These are phyloP conservation scores for Aureobasidium sp. DNA, from an alignment of 2,329 filamentous ascomycete species.

Conservation along the genomic window DNA sequence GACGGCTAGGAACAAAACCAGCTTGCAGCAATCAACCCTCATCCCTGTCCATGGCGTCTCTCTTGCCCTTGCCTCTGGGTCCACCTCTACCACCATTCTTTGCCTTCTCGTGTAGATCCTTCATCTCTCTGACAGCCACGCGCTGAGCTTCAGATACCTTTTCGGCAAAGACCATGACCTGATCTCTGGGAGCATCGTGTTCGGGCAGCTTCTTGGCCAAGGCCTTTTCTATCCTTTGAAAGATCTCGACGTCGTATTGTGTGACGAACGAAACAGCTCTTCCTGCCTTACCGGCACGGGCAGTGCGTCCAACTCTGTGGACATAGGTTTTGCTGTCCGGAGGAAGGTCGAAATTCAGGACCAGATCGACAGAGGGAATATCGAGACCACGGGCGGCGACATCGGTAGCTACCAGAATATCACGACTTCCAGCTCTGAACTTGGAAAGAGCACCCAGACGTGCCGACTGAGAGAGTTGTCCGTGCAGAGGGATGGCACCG, in stretches of 20 bases:
- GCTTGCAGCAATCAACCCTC: slow-evolving; percentile 42
- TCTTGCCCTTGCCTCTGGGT: slow-evolving; percentile 41
- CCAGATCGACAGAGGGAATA: slow-evolving; percentile 82
- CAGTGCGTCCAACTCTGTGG: slow-evolving; percentile 80
- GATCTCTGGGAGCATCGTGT: slow-evolving; percentile 64
- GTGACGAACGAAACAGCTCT: slow-evolving; percentile 74
- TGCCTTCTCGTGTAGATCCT: slow-evolving; percentile 62
- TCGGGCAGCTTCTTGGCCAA: slow-evolving; percentile 67
- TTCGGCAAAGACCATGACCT: slow-evolving; percentile 71
- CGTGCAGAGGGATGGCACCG: slow-evolving; percentile 74
- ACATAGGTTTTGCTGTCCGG: slow-evolving; percentile 85
- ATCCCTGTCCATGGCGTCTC: slow-evolving; percentile 65
- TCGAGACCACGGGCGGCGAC: slow-evolving; percentile 90
- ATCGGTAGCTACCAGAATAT: slow-evolving; percentile 87
- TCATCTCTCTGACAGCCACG: slow-evolving; percentile 71
- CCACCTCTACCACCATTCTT: slow-evolving; percentile 41
- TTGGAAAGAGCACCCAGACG: slow-evolving; percentile 84
- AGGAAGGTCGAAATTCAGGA: slow-evolving; percentile 79
- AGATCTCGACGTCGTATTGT: slow-evolving; percentile 60
- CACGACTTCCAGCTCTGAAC: slow-evolving; percentile 69
- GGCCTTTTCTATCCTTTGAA: slow-evolving; percentile 70
- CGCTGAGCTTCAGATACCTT: slow-evolving; percentile 78
- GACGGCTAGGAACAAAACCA: neutral
- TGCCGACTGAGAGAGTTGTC: slow-evolving; percentile 78
- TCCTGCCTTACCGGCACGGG: slow-evolving; percentile 75